Conservation (phyloP, 768 basidiomycete genomes). For the Boletellus ananas region DNA sequence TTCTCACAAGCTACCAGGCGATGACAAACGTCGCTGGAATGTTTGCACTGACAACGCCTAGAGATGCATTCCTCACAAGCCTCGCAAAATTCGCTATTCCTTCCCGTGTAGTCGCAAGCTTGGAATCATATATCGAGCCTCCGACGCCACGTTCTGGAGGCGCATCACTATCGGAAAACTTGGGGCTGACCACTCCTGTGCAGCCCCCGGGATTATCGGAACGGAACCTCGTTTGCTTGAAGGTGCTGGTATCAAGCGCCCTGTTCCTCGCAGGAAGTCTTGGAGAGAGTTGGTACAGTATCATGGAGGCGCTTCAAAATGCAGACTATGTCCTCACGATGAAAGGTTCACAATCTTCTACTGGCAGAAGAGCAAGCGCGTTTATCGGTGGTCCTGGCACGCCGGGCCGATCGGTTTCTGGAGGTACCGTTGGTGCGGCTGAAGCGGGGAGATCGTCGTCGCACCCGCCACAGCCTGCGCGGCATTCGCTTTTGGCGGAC, state of each 20-base stretch:
- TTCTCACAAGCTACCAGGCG: slow-evolving; percentile 75
- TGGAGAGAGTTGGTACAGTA: slow-evolving; percentile 88
- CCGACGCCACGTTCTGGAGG: slow-evolving; percentile 59
- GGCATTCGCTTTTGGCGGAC: slow-evolving; percentile 67
- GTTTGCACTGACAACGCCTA: slow-evolving; percentile 79
- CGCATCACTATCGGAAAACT: slow-evolving; percentile 57
- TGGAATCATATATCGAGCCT: slow-evolving; percentile 58
- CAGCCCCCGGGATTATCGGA: slow-evolving; percentile 78
- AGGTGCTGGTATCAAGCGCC: slow-evolving; percentile 72
- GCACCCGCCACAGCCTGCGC: slow-evolving; percentile 22
- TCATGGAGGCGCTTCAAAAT: slow-evolving; percentile 89
- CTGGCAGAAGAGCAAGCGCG: slow-evolving; percentile 32
- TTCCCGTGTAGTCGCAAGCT: slow-evolving; percentile 76
- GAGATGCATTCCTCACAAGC: slow-evolving; percentile 89
- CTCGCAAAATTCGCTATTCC: slow-evolving; percentile 94
- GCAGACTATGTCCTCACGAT: slow-evolving; percentile 86
- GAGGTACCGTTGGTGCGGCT: slow-evolving; percentile 13
- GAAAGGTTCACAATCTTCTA: slow-evolving; percentile 42
- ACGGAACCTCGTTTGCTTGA: slow-evolving; percentile 87
- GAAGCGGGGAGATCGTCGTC: slow-evolving; percentile 19
- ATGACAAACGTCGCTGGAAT: slow-evolving; percentile 88
- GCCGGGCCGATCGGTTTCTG: slow-evolving; percentile 39
- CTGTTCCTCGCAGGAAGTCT: slow-evolving; percentile 81
- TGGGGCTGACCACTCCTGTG: slow-evolving; percentile 51
- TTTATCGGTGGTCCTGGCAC: slow-evolving; percentile 33